Evolutionary conservation across 2,329 filamentous ascomycete species (phyloP), one percentile per base, ranked within the genome.

Genomic region (Zopfia rhizophila): DNA sequence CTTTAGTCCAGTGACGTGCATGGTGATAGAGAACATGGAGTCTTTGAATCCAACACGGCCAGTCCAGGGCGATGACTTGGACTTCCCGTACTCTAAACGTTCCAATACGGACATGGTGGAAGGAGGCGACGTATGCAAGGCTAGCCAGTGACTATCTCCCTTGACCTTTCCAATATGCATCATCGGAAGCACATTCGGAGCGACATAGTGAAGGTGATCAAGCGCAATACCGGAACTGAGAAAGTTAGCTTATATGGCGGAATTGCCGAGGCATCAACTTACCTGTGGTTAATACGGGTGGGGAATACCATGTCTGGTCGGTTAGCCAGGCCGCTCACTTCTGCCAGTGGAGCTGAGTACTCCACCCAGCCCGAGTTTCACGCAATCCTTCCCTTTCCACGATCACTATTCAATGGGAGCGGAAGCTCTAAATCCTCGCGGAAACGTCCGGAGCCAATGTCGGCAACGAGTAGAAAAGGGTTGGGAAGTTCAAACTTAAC

Each of bases 1-100:
- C 24, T 53, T 45, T 19, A 59, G 12, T 14, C 62, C 55, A 21
- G 46, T 54, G 37, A 57, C 56, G 11, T 54, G 38, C 38, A 63
- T 58, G 39, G 63, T 47, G 30, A 68, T 45, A 18, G 49, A 48
- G 41, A 62, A 56, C 7, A 70, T 33, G 3, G 60, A 52, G 16
- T 69, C 58, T 38, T 70, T 70, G 37, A 69, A 53, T 22, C 53
- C 54, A 19, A 48, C 28, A 42, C 47, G 18, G 45, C 38, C 45
- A 17, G 38, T 27, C 19, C n/a, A n/a, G n/a, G n/a, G n/a, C n/a
- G n/a, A 25, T 32, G 13, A 30, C 32, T 7, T 23, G 4, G 5
- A 16, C 7, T 5, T 33, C 22, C 3, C 12, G 23, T 7, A 7
- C 5, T 27, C 27, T 3, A 8, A 10, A 31, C 8, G 21, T 21